These are phyloP conservation scores for Colletotrichum phormii DNA, from an alignment of 2,329 filamentous ascomycete genomes.

Conservation along the genomic window DNA sequence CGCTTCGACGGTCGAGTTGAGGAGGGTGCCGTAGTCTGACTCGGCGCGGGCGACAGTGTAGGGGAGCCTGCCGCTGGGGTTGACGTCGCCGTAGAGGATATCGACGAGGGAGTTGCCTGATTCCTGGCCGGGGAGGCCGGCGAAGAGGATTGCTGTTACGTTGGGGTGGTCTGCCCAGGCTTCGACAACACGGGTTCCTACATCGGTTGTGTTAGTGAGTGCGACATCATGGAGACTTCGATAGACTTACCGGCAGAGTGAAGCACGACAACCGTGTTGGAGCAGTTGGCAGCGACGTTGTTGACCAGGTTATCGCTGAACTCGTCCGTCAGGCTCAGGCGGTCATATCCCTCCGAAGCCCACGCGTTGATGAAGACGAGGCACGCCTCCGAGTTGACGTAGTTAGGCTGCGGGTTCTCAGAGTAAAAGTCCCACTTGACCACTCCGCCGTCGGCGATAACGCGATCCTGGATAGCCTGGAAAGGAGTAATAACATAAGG, in stretches of 20 bases:
- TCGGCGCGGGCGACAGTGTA: conserved; percentile 77
- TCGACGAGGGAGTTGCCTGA: conserved; percentile 59
- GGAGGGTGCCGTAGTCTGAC: conserved; percentile 76
- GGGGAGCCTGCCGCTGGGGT: conserved; percentile 74
- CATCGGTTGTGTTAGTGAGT: not conserved
- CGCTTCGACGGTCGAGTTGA: conserved; percentile 66
- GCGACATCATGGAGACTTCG: not conserved
- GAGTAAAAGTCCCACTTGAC: conserved; percentile 70
- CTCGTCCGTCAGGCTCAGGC: conserved; percentile 70
- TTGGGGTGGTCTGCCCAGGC: conserved; percentile 63
- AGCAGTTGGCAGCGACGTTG: conserved; percentile 68
- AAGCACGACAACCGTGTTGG: conserved; percentile 72
- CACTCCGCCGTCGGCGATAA: conserved; percentile 65
- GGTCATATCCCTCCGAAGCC: conserved; percentile 77
- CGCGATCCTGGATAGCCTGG: conserved; percentile 64
- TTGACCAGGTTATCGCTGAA: conserved; percentile 68
- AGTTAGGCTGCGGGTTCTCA: conserved; percentile 49
- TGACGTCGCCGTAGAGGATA: conserved; percentile 60
- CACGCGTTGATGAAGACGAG: conserved; percentile 75
- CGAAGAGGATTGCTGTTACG: conserved; percentile 65
- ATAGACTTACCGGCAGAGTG: conserved; percentile 69
- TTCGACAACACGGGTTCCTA: conserved; percentile 54
- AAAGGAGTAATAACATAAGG: conserved; percentile 63
- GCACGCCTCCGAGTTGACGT: conserved; percentile 71
- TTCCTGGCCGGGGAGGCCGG: conserved; percentile 67